Evolutionary conservation across 2,329 filamentous ascomycete species (phyloP), one percentile per base, ranked within the genome.

Genomic region (Aspergillus awamori): DNA sequence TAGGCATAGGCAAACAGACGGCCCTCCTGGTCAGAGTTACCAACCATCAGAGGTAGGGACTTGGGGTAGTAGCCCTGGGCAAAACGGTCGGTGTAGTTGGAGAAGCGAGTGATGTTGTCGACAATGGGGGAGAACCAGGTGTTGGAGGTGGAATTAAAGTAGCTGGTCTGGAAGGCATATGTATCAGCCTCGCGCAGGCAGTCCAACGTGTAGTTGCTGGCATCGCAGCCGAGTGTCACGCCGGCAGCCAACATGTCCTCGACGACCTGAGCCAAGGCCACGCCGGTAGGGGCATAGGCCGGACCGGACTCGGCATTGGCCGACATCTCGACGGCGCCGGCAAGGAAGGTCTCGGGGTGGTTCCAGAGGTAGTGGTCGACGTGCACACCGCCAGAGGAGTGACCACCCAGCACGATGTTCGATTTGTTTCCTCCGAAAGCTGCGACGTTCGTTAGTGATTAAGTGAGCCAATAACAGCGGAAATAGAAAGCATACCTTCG

Each of bases 341-440:
- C 67, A 17, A 69, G 45, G 60, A 66, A 67, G 41, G 67, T 69
- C 2, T 64, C 28, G 6, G 67, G 67, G 53, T 69, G 67, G 28
- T 62, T 69, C 67, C 67, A 69, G 60, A 69, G 63, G 36, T 69
- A 69, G 59, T 69, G 60, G 45, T 69, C 67, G 33, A 67, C 65
- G 28, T 66, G 64, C 7, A 67, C 67, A 53, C 55, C 59, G 22
- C 67, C 67, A 7, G 67, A 69, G 5, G 67, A 69, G 51, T 69
- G 67, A 8, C 67, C 67, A 3, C 65, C 67, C 24, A 69, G 49
- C 7, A 69, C 67, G 20, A 69, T 69, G 57, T 57, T 65, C 13
- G 53, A 65, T 38, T 67, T 66, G 33, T 69, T 59, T 36, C 65
- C 67, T 38, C 67, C 67, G 36, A 69, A 69, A 17, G 61, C 67